phyloP scores from a whole-genome alignment of 306 rosid species.

The Hippophae rhamnoides region DNA sequence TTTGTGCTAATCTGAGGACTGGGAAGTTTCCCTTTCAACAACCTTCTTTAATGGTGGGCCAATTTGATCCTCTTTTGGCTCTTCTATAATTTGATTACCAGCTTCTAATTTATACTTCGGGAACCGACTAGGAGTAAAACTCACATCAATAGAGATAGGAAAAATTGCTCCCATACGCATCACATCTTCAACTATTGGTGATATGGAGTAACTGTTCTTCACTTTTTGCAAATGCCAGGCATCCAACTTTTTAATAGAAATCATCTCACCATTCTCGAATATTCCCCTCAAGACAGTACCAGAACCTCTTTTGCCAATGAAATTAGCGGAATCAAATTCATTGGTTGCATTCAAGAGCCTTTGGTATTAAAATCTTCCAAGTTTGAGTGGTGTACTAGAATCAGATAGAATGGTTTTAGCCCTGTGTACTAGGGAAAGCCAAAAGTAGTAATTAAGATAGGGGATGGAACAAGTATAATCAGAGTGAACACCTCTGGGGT shows the following conservation, averaged over 20 bases:
- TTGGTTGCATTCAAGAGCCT: conserved; percentile 65
- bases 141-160: conserved; percentile 79
- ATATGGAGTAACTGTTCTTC: background rate
- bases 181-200: conserved; percentile 49
- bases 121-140: conserved; percentile 57
- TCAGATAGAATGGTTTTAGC: conserved; percentile 76
- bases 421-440: conserved; percentile 57
- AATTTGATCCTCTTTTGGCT: conserved; percentile 50
- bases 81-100: conserved; percentile 65
- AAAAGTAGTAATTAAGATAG: conserved; percentile 69
- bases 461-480: conserved; percentile 58
- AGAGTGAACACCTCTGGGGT: too few species aligned
- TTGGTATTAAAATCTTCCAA: conserved; percentile 63
- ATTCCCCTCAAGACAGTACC: conserved; percentile 80
- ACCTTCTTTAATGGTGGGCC: conserved; percentile 73
- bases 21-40: conserved; percentile 61
- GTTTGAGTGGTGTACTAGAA: conserved; percentile 74
- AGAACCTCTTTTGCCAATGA: conserved; percentile 91
- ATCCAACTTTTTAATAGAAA: conserved; percentile 71
- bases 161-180: conserved; percentile 48
- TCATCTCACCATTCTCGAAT: conserved; percentile 56
- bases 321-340: conserved; percentile 50
- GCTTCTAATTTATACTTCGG: conserved; percentile 80
- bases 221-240: conserved; percentile 55
- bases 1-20: conserved; percentile 75